Evolutionary conservation across 192 early-diverging fungal genomes (phyloP).

Genomic region (Backusella sp.): DNA sequence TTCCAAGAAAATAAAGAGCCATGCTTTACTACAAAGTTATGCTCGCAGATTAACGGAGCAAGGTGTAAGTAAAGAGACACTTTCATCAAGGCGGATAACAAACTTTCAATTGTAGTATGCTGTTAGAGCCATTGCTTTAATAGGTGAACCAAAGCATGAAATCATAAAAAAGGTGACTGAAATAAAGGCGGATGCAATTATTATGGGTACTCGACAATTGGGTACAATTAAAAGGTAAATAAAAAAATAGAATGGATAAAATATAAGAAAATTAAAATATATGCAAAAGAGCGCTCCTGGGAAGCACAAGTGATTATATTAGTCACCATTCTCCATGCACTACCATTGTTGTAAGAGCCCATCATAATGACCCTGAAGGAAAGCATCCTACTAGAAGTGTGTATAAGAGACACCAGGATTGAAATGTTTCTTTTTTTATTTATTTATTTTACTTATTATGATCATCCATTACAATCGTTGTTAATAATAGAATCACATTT

Average conservation of each 20-base stretch:
- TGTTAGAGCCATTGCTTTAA: constrained; percentile 50
- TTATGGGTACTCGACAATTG: constrained; percentile 63
- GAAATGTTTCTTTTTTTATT: background rate
- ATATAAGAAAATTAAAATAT: background rate
- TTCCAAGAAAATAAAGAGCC: constrained; percentile 19
- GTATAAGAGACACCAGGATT: background rate
- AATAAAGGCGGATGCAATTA: constrained; percentile 50
- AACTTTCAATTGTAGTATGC: constrained; percentile 12
- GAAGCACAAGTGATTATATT: constrained; percentile 49
- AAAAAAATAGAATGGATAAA: background rate
- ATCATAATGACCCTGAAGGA: constrained; percentile 1
- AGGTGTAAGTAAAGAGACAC: background rate
- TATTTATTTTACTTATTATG: background rate
- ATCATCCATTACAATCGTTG: background rate
- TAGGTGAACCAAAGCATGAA: constrained; percentile 61
- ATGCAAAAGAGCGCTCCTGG: constrained; percentile 37
- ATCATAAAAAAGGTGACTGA: constrained; percentile 54
- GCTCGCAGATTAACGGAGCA: constrained; percentile 12
- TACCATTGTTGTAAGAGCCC: constrained; percentile 33
- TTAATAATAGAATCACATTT: background rate
- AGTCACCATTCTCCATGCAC: constrained; percentile 40
- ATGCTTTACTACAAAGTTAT: constrained; percentile 14
- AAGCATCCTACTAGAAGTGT: background rate
- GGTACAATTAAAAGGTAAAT: constrained; percentile 45
- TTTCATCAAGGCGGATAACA: background rate